Conservation (phyloP, 208 protist genomes). For the Naegleria lovaniensis region DNA sequence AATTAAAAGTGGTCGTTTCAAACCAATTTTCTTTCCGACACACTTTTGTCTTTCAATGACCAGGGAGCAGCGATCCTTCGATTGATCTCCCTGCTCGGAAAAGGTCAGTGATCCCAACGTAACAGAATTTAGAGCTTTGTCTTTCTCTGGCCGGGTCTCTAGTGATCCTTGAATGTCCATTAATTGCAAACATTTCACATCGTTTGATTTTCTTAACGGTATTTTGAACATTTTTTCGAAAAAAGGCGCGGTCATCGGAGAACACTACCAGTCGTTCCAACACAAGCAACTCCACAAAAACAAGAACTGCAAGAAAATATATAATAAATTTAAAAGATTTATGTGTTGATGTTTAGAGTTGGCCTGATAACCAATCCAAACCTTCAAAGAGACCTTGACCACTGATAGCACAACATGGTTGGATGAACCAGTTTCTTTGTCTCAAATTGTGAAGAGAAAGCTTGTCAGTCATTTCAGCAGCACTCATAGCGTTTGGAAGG, state of each 20-base stretch:
- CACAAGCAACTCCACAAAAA: neutral
- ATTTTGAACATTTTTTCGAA: conserved; percentile 15
- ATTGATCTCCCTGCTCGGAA: neutral
- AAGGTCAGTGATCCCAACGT: neutral
- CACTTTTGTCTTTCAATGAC: neutral
- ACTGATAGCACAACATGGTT: conserved; percentile 84
- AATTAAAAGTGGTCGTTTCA: neutral
- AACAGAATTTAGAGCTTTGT: neutral
- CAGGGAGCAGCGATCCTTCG: neutral
- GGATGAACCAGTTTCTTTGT: conserved; percentile 79
- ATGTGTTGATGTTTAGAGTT: conserved; percentile 41
- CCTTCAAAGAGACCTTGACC: conserved; percentile 93
- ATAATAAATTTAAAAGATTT: neutral
- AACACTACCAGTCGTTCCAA: too few relatives aligned
- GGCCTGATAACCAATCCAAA: conserved; percentile 84
- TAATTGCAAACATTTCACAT: neutral
- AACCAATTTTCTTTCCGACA: neutral
- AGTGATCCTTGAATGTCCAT: neutral
- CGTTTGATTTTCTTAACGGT: neutral
- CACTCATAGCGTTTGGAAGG: conserved; percentile 92
- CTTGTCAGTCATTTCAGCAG: conserved; percentile 89
- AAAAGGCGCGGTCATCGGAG: neutral
- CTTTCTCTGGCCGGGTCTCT: neutral
- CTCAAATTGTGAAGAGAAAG: conserved; percentile 67
- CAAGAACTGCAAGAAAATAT: neutral